A percentile compares a stretch with the other conserved stretches of the same genome.
Conservation (phyloP, 441 rosid genomes). For the Erodium texanum region DNA sequence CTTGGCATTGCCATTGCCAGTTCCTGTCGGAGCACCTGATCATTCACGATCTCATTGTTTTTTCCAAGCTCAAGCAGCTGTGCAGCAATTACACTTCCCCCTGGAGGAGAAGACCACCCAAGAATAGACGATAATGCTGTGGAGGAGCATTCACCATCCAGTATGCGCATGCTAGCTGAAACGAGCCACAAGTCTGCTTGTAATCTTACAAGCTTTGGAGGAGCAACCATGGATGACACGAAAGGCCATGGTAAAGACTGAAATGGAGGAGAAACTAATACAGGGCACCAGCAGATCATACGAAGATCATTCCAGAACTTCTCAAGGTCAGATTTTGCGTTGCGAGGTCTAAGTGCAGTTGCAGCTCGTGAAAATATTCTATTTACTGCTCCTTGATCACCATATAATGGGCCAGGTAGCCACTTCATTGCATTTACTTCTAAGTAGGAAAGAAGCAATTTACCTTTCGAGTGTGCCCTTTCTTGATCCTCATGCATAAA, state of each 20-base stretch:
- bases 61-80: slow-evolving; percentile 99
- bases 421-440: slow-evolving; percentile 92
- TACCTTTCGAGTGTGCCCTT: slow-evolving; percentile 70
- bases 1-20: slow-evolving; percentile 89
- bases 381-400: slow-evolving; percentile 60
- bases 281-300: slow-evolving; percentile 98
- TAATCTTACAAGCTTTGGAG: slow-evolving; percentile 89
- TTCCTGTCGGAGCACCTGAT: slow-evolving; percentile 77
- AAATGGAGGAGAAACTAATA: slow-evolving; percentile 80
- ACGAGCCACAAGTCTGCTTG: slow-evolving; percentile 87
- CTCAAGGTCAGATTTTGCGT: slow-evolving; percentile 67
- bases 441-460: slow-evolving; percentile 80
- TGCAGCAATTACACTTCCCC: slow-evolving; percentile 94
- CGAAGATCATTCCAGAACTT: slow-evolving; percentile 88
- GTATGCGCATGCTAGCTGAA: slow-evolving; percentile 94
- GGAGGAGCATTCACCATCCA: slow-evolving; percentile 95
- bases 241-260: slow-evolving; percentile 84
- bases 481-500: slow-evolving; percentile 61
- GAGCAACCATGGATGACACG: slow-evolving; percentile 82
- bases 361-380: slow-evolving; percentile 81
- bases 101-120: slow-evolving; percentile 94
- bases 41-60: slow-evolving; percentile 74
- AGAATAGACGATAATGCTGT: slow-evolving; percentile 82
- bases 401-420: slow-evolving; percentile 60
- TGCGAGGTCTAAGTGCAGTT: slow-evolving; percentile 74